Conservation (phyloP, 306 rosid genomes). For the Dalbergia cochinchinensis region DNA sequence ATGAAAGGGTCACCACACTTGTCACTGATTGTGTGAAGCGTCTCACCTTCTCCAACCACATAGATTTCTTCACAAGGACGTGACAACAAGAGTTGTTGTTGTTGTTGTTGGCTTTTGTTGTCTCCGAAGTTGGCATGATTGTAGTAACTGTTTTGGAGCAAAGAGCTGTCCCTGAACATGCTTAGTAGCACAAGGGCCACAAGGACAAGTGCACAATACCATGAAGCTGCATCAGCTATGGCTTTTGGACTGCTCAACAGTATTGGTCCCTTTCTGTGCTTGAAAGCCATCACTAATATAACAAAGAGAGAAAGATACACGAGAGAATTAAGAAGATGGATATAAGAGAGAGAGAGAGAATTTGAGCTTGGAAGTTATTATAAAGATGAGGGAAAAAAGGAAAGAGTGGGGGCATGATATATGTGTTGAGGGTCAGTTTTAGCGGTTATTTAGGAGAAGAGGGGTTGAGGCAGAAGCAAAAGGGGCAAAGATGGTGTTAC, state of each 20-base stretch:
- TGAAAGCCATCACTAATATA: constrained; percentile 44
- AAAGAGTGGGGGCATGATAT: not conserved
- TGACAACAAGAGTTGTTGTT: not conserved
- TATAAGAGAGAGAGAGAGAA: not conserved
- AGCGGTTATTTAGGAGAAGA: constrained; percentile 47
- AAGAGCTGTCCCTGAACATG: constrained; percentile 32
- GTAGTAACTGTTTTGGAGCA: not conserved
- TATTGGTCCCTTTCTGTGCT: not conserved
- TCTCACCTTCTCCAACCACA: constrained; percentile 66
- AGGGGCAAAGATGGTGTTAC: constrained; percentile 9
- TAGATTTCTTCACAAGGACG: constrained; percentile 63
- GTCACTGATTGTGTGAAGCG: constrained; percentile 62
- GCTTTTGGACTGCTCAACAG: constrained; percentile 2
- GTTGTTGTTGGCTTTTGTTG: not conserved
- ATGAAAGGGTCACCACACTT: constrained; percentile 66
- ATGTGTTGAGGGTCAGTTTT: constrained; percentile 42
- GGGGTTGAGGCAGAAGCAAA: constrained; percentile 26
- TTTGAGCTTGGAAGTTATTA: constrained; percentile 24
- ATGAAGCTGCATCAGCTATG: constrained; percentile 56
- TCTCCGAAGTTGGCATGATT: constrained; percentile 8
- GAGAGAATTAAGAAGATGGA: not conserved
- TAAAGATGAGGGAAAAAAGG: not conserved
- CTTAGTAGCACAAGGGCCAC: constrained; percentile 44
- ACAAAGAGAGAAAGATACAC: not conserved
- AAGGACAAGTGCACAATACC: constrained; percentile 55